Percentiles rank a stretch among this genome's conserved stretches.
phyloP scores from a whole-genome alignment of 2,329 filamentous ascomycete genomes.

The Blastomyces emzantsi region DNA sequence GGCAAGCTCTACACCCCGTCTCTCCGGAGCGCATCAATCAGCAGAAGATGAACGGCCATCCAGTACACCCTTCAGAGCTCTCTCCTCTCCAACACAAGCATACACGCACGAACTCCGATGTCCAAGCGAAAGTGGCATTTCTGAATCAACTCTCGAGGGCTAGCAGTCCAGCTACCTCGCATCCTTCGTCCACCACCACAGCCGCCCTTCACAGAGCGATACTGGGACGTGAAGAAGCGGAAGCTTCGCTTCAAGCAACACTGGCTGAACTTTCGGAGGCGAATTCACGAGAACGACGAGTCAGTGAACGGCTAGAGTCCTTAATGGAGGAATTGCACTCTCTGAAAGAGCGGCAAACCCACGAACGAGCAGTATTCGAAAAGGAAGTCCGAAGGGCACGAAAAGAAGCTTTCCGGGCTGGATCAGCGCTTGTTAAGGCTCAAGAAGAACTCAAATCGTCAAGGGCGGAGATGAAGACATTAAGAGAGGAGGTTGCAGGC shows the following conservation, averaged over 20 bases:
- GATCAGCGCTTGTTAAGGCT: constrained; percentile 45
- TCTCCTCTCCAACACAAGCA: constrained; percentile 30
- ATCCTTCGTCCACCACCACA: constrained; percentile 30
- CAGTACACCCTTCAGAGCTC: constrained; percentile 31
- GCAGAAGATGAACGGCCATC: constrained; percentile 34
- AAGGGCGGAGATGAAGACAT: constrained; percentile 38
- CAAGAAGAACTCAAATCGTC: constrained; percentile 44
- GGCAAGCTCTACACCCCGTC: constrained; percentile 35
- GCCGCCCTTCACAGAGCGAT: constrained; percentile 39
- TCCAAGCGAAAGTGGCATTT: constrained; percentile 42
- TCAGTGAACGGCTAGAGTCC: constrained; percentile 38
- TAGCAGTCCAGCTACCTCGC: constrained; percentile 22
- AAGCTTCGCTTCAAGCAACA: constrained; percentile 29
- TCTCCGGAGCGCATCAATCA: constrained; percentile 44
- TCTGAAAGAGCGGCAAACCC: constrained; percentile 42
- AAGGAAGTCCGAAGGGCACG: constrained; percentile 48
- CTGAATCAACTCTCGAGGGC: constrained; percentile 34
- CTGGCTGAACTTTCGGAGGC: constrained; percentile 34
- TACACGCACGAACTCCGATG: constrained; percentile 33
- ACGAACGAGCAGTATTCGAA: constrained; percentile 44
- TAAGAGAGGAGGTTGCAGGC: constrained; percentile 46
- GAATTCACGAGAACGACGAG: constrained; percentile 35
- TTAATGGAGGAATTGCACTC: constrained; percentile 45
- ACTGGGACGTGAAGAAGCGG: constrained; percentile 40
- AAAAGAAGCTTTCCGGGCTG: constrained; percentile 51